Evolutionary conservation across 2,329 filamentous ascomycete genomes (phyloP).

Genomic region (Microascus cirrosus): DNA sequence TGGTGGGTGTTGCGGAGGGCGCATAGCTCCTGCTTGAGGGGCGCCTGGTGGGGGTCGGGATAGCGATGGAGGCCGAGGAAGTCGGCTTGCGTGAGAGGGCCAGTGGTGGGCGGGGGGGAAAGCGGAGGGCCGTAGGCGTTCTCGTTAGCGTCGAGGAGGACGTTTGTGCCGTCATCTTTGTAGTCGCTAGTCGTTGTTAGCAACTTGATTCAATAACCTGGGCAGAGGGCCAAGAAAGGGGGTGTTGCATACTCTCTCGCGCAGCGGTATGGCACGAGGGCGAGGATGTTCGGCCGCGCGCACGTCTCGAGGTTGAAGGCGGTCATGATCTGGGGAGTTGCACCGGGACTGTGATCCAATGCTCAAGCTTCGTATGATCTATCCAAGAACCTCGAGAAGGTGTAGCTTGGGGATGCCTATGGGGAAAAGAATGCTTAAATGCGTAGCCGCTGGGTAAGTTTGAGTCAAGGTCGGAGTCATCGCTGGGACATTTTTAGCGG

Average conservation of each 20-base stretch:
- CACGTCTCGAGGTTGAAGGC: slow-evolving; percentile 65
- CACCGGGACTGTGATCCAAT: background rate
- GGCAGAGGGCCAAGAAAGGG: background rate
- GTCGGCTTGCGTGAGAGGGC: slow-evolving; percentile 40
- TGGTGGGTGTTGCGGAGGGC: slow-evolving; percentile 73
- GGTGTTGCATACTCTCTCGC: slow-evolving; percentile 57
- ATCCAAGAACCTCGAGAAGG: background rate
- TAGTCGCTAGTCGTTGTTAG: slow-evolving; percentile 60
- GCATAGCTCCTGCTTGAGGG: slow-evolving; percentile 81
- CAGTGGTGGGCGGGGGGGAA: slow-evolving; percentile 34
- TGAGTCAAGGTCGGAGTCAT: no score
- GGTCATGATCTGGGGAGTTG: slow-evolving; percentile 30
- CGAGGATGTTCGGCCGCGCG: slow-evolving; percentile 65
- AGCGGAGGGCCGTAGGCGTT: slow-evolving; percentile 88
- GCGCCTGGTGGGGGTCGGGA: slow-evolving; percentile 86
- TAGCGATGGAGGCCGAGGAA: slow-evolving; percentile 82
- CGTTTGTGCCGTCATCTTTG: slow-evolving; percentile 93
- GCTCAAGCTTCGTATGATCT: background rate
- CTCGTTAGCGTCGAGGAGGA: slow-evolving; percentile 95
- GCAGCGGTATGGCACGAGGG: slow-evolving; percentile 69
- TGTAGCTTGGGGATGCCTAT: background rate
- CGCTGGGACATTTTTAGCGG: no score
- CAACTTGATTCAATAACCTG: background rate
- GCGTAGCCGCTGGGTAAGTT: no score
- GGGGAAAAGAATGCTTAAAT: no score